Percentiles rank a stretch among this genome's conserved stretches.
Evolutionary conservation across 2,329 filamentous ascomycete species (phyloP).

Genomic region (Phoma herbarum): DNA sequence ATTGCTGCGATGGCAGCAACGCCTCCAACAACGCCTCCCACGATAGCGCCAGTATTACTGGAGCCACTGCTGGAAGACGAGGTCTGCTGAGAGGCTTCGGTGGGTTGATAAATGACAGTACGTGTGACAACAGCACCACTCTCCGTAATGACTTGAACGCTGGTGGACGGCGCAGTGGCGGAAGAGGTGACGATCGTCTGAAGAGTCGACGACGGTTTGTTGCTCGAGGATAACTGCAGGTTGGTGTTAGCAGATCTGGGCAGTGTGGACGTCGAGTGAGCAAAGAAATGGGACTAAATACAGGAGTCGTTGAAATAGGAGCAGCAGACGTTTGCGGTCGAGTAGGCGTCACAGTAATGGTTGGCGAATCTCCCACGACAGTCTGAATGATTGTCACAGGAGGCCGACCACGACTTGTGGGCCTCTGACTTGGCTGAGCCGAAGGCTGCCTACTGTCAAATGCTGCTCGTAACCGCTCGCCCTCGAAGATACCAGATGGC

Average conservation of each 20-base stretch:
- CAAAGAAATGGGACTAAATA: constrained; percentile 28
- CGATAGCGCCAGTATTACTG: constrained; percentile 55
- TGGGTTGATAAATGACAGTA: constrained; percentile 53
- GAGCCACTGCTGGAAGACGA: constrained; percentile 11
- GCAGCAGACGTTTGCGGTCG: constrained; percentile 15
- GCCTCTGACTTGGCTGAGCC: constrained; percentile 42
- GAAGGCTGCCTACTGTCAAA: constrained; percentile 50
- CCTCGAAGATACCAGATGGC: neutral
- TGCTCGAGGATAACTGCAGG: neutral
- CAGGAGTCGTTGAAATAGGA: constrained; percentile 27
- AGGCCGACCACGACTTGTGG: constrained; percentile 32
- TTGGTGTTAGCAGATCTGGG: constrained; percentile 1
- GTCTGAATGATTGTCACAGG: constrained; percentile 40
- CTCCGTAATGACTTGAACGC: constrained; percentile 53
- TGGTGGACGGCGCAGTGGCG: constrained; percentile 28
- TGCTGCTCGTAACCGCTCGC: constrained; percentile 15
- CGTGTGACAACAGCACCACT: constrained; percentile 56
- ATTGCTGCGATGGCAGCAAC: constrained; percentile 30
- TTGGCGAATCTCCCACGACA: constrained; percentile 34
- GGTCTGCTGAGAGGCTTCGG: constrained; percentile 6
- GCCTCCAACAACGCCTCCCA: constrained; percentile 57
- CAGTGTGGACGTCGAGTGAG: neutral
- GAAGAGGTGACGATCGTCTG: constrained; percentile 22
- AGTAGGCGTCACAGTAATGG: constrained; percentile 25
- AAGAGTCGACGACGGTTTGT: constrained; percentile 28